Percentiles rank a stretch among this genome's conserved stretches.
These are phyloP conservation scores for Diplodia intermedia DNA, from an alignment of 2,329 filamentous ascomycete genomes.

Conservation along the genomic window DNA sequence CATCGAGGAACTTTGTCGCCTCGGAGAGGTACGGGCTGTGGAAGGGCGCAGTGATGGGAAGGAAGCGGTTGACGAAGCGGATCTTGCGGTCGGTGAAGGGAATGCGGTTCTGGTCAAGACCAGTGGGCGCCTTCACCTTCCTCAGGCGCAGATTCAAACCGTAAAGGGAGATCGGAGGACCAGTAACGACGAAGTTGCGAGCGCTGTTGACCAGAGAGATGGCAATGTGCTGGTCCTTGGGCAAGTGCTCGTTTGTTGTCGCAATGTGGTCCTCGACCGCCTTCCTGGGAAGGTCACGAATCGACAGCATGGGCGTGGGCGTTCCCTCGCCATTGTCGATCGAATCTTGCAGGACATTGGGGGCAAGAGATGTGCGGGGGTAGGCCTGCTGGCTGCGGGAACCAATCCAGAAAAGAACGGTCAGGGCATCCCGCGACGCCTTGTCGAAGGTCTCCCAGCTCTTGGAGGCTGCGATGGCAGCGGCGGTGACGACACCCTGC, in stretches of 20 bases:
- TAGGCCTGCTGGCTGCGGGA: slow-evolving; percentile 97
- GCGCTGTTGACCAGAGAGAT: slow-evolving; percentile 97
- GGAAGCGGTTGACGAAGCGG: slow-evolving; percentile 94
- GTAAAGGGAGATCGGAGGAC: slow-evolving; percentile 93
- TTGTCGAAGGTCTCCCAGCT: slow-evolving; percentile 93
- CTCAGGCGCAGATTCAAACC: slow-evolving; percentile 93
- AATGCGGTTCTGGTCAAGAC: slow-evolving; percentile 91
- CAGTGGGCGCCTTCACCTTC: slow-evolving; percentile 97
- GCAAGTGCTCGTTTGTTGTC: slow-evolving; percentile 94
- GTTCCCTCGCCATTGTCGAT: slow-evolving; percentile 92
- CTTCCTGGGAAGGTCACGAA: slow-evolving; percentile 85
- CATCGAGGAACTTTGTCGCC: slow-evolving; percentile 81
- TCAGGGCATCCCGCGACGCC: slow-evolving; percentile 79
- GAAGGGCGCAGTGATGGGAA: slow-evolving; percentile 97
- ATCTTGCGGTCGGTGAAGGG: slow-evolving; percentile 96
- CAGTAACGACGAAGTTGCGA: slow-evolving; percentile 94
- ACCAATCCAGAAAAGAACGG: slow-evolving; percentile 98
- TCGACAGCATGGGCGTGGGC: slow-evolving; percentile 97
- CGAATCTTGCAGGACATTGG: slow-evolving; percentile 89
- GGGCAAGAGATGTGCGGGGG: slow-evolving; percentile 90
- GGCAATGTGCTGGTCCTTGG: slow-evolving; percentile 87
- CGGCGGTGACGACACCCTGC: slow-evolving; percentile 92
- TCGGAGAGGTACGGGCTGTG: slow-evolving; percentile 92
- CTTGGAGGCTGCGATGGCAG: slow-evolving; percentile 86
- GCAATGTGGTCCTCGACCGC: slow-evolving; percentile 97